Base-by-base conservation (phyloP, 164 flowering plant genomes). In the Liriodendron chinense region DNA sequence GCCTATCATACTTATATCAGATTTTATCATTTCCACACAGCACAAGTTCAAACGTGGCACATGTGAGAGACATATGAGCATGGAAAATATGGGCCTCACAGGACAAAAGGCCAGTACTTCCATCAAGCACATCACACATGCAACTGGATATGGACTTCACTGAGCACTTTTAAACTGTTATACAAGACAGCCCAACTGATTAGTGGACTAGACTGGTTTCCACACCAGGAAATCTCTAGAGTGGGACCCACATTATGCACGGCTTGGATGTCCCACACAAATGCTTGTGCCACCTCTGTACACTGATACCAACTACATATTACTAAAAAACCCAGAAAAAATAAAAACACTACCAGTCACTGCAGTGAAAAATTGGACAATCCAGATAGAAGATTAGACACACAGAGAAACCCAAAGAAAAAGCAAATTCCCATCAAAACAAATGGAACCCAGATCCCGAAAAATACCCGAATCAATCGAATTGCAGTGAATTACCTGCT, bases 401-500 rank as follows among this genome's bases (percentile, higher is more conserved):
- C 13, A 7, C 59, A 12, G 59, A 53, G 18, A 53, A 53, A 53
- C 9, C 16, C 59, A 53, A 16, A 53, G 10, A 53, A 53, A 53
- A 53, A 53, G 4, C 59, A 0, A 16, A 53, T 53, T 53, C 59
- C 59, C 2, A 16, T 12, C 13, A 53, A 53, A 8, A 12, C 59
- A 16, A 53, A 16, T 13, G 9, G 59, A 16, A 53, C 12, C 13
- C 59, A 16, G 13, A 53, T 53, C 59, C 59, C 59, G 3, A 53
- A 16, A 53, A 53, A 34, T 34, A 13, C 59, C 59, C 3, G 3
- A 53, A 16, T 2, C 16, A 53, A 53, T 53, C 59, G 16, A 53
- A 53, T 53, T 53, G 59, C 16, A 16, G 12, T 53, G 59, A 53
- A 53, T 34, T 74, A 88, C 91, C 89, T 76, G 91, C 89, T 68